Percentiles rank a stretch among this genome's conserved stretches.
Conservation (phyloP, 176 grass and related monocot species). For the Eremochloa ophiuroides region DNA sequence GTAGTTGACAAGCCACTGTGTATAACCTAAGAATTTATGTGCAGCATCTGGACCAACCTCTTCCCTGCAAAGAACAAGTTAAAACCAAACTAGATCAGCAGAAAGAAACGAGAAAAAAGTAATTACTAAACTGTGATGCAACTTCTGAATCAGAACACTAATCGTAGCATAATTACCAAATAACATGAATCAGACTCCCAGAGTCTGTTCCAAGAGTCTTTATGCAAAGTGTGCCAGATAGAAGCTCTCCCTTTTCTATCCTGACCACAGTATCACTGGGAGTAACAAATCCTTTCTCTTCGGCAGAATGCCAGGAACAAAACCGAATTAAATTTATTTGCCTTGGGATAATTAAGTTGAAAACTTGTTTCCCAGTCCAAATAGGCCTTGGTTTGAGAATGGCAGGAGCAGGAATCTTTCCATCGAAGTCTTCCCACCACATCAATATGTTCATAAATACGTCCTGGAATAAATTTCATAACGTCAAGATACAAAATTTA, state of each 20-base stretch:
- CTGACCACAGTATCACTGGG: conserved; percentile 88
- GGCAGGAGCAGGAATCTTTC: conserved; percentile 86
- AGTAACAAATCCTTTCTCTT: conserved; percentile 80
- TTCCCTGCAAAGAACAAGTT: conserved; percentile 57
- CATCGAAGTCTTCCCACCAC: conserved; percentile 99
- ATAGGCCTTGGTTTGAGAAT: conserved; percentile 89
- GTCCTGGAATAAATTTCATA: conserved; percentile 48
- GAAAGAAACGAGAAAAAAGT: neutral
- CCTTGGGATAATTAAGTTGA: conserved; percentile 96
- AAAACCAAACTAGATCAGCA: neutral
- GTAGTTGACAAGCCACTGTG: conserved; percentile 97
- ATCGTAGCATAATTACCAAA: conserved; percentile 51
- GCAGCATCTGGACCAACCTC: conserved; percentile 97
- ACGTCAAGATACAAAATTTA: neutral
- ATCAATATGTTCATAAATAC: conserved; percentile 98
- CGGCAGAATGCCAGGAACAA: conserved; percentile 75
- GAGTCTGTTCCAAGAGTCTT: conserved; percentile 60
- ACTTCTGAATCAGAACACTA: neutral
- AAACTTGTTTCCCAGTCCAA: conserved; percentile 97
- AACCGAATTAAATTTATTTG: conserved; percentile 78
- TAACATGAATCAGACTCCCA: conserved; percentile 93
- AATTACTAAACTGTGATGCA: neutral
- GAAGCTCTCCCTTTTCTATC: conserved; percentile 94
- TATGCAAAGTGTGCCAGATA: conserved; percentile 87
- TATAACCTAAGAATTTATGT: conserved; percentile 94